phyloP scores from a whole-genome alignment of 805 yeast species.

The Lipomyces kockii region DNA sequence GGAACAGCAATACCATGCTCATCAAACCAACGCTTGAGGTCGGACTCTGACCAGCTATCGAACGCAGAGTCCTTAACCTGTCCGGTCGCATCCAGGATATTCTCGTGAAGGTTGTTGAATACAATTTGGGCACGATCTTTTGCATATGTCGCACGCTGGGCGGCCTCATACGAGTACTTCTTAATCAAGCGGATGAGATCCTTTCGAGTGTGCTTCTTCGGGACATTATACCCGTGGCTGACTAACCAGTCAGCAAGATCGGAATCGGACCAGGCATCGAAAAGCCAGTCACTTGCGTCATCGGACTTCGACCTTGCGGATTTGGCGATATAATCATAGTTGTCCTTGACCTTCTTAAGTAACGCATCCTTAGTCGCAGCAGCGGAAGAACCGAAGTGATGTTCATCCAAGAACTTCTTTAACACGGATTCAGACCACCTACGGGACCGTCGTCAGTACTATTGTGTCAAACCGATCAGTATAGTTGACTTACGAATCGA shows the following conservation, averaged over 20 bases:
- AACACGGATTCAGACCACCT: slow-evolving; percentile 32
- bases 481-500: slow-evolving; percentile 12
- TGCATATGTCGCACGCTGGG: slow-evolving; percentile 11
- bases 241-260: slow-evolving; percentile 35
- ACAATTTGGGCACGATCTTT: slow-evolving; percentile 23
- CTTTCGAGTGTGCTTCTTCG: slow-evolving; percentile 24
- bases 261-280: slow-evolving; percentile 38
- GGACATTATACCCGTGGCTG: slow-evolving; percentile 32
- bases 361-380: slow-evolving; percentile 24
- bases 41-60: slow-evolving; percentile 51
- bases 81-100: slow-evolving; percentile 47
- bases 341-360: slow-evolving; percentile 27
- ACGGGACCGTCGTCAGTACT: neutral
- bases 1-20: slow-evolving; percentile 45
- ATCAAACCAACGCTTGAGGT: slow-evolving; percentile 52
- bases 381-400: slow-evolving; percentile 19
- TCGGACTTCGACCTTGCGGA: slow-evolving; percentile 9
- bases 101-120: slow-evolving; percentile 43
- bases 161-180: slow-evolving; percentile 26
- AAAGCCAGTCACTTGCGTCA: slow-evolving; percentile 36
- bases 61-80: slow-evolving; percentile 47
- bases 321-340: slow-evolving; percentile 27
- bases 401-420: slow-evolving; percentile 23
- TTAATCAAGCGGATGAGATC: slow-evolving; percentile 24
- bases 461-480: neutral